Evolutionary conservation across 768 basidiomycete genomes (phyloP), one percentile per base, ranked within the genome.

Genomic region (Amanita pseudoporphyria): DNA sequence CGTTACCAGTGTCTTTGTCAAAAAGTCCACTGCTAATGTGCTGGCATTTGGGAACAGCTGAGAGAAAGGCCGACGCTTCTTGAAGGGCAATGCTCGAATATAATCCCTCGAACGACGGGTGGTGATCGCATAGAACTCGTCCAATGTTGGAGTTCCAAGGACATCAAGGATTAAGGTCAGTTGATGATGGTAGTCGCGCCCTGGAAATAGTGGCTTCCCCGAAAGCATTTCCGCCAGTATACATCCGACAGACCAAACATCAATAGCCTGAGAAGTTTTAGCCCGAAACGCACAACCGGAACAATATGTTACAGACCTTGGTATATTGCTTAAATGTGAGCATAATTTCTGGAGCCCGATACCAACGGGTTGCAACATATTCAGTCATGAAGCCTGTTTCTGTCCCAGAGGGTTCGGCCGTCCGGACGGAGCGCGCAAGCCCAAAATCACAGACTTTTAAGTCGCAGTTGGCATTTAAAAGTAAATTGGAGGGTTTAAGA

Each of bases 281-380:
- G 28, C 24, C 26, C 32, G 44, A 33, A 16, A n/a, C 24, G 37
- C 16, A 36, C 39, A 38, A 21, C 21, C 41, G 68, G 56, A 64
- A 38, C 53, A 9, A 19, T 21, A 46, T 28, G 36, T 39, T 65
- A 53, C 66, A 48, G 51, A 79, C 86, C 70, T 93, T 93, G 45
- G 94, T 95, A 69, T 99, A 99, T 64, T 96, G 87, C 64, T 96
- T 95, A 76, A 97, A 98, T 9, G 93, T 96, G 45, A 99, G 76
- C 96, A 99, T 99, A 70, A 99, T 94, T 65, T 99, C 96, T 0
- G 96, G 96, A 0, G 96, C 96, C 32, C 96, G 82, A 62, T 98
- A 99, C 96, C 96, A 99, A 57, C 96, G 76, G 21, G 96, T 98
- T 2, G 96, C 95, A 43, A 99, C 96, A 60, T 94, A 95, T 81